phyloP scores from a whole-genome alignment of 1,139 yeast genomes.

The Diutina siamensis region DNA sequence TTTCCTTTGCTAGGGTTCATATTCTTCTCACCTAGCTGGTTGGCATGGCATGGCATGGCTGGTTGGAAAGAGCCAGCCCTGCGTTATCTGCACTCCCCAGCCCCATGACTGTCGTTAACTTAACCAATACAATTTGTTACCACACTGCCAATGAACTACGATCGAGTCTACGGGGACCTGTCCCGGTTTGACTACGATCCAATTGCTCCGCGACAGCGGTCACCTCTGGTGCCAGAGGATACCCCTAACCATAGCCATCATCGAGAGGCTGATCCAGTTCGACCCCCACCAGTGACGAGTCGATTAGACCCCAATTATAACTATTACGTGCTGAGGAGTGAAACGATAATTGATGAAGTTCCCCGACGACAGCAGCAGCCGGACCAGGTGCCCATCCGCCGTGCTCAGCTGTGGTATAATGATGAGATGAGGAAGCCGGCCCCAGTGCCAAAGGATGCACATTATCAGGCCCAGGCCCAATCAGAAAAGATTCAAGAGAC shows the following conservation, averaged over 20 bases:
- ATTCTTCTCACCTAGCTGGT: too few species aligned
- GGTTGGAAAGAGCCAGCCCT: not conserved
- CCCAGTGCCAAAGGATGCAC: not conserved
- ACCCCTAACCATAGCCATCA: not conserved
- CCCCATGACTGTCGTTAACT: not conserved
- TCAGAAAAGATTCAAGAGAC: not conserved
- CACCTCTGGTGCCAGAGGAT: not conserved
- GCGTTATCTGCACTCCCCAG: not conserved
- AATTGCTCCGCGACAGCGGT: not conserved
- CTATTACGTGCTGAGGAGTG: conserved; percentile 1
- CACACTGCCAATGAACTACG: not conserved
- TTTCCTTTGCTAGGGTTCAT: too few species aligned
- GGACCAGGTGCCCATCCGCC: not conserved
- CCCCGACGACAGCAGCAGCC: not conserved
- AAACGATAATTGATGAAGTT: not conserved
- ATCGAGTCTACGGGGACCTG: conserved; percentile 4
- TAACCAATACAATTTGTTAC: not conserved
- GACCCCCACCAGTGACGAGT: conserved; percentile 5
- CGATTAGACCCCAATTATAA: conserved; percentile 2
- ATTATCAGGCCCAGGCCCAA: not conserved
- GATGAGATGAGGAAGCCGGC: not conserved
- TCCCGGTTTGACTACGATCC: conserved; percentile 1
- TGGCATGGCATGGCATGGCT: not conserved
- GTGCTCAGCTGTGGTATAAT: not conserved
- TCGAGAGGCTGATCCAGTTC: not conserved